Evolutionary conservation across 1,284 basidiomycete species (phyloP).

Genomic region (Moniliophthora roreri): DNA sequence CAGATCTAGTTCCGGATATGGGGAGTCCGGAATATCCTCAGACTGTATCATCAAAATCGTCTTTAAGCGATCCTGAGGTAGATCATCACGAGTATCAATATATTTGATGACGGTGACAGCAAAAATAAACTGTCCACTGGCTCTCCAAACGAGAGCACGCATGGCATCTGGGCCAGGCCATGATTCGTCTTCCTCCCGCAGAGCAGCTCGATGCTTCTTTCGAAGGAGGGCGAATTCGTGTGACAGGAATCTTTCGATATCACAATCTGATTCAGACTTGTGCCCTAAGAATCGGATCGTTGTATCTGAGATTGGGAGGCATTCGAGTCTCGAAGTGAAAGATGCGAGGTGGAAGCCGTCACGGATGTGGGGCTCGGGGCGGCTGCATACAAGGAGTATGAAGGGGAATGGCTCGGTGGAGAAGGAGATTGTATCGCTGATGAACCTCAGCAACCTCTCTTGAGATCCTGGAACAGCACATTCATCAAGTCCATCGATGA

Average conservation of each 20-base stretch:
- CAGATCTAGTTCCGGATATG: not conserved
- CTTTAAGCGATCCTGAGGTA: not conserved
- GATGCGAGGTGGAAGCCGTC: not conserved
- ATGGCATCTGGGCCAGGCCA: not conserved
- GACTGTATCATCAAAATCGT: not conserved
- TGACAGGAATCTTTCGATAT: not conserved
- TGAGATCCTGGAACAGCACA: not conserved
- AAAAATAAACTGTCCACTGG: not conserved
- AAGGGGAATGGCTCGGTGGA: not conserved
- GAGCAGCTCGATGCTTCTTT: not conserved
- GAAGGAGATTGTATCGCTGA: not conserved
- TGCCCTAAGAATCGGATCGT: not conserved
- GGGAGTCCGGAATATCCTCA: not conserved
- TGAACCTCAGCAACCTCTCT: not conserved
- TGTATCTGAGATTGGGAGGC: no score
- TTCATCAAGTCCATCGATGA: slow-evolving; percentile 3
- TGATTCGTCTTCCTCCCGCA: not conserved
- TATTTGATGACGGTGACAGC: not conserved
- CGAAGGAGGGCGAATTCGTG: not conserved
- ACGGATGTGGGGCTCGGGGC: not conserved
- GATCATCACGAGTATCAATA: not conserved
- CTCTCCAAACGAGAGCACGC: not conserved
- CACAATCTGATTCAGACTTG: not conserved
- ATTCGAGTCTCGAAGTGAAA: no score
- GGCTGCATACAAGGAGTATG: not conserved